These are phyloP conservation scores for Nannochloris sp. DNA, from an alignment of 139 green algal species.

Conservation along the genomic window DNA sequence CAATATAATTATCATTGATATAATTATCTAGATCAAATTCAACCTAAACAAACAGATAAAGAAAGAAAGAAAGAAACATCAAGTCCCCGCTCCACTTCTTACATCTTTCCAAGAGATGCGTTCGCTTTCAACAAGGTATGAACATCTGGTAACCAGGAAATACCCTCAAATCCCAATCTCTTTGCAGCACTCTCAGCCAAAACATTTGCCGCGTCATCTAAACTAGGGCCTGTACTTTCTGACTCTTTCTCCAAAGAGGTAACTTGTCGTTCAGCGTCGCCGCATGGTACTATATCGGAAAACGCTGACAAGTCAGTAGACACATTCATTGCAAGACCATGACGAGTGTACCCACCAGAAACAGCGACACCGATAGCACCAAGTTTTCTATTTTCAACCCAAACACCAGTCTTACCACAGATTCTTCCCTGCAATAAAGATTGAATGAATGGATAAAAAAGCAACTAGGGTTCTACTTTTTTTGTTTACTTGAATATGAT, in stretches of 20 bases:
- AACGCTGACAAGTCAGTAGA: slow-evolving; percentile 64
- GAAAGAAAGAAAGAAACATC: neutral
- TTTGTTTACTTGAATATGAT: neutral
- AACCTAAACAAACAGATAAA: neutral
- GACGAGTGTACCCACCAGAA: slow-evolving; percentile 68
- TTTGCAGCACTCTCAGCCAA: neutral
- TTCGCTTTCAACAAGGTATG: neutral
- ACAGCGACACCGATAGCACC: slow-evolving; percentile 87
- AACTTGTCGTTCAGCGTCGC: slow-evolving; percentile 31
- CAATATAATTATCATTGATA: no score
- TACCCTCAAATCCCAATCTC: neutral
- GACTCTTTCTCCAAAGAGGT: slow-evolving; percentile 33
- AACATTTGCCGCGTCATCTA: neutral
- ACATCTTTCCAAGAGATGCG: no score
- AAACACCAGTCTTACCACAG: slow-evolving; percentile 68
- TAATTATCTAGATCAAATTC: no score
- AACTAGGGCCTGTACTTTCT: no score
- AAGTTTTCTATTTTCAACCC: slow-evolving; percentile 83
- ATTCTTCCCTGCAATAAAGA: slow-evolving; percentile 36
- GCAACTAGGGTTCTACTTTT: neutral
- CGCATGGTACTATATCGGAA: slow-evolving; percentile 73
- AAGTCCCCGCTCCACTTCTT: no score
- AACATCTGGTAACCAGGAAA: neutral
- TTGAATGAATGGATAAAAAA: neutral
- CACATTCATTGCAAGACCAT: slow-evolving; percentile 90